phyloP scores from a whole-genome alignment of 768 basidiomycete species.

The Trametes sanguinea region DNA sequence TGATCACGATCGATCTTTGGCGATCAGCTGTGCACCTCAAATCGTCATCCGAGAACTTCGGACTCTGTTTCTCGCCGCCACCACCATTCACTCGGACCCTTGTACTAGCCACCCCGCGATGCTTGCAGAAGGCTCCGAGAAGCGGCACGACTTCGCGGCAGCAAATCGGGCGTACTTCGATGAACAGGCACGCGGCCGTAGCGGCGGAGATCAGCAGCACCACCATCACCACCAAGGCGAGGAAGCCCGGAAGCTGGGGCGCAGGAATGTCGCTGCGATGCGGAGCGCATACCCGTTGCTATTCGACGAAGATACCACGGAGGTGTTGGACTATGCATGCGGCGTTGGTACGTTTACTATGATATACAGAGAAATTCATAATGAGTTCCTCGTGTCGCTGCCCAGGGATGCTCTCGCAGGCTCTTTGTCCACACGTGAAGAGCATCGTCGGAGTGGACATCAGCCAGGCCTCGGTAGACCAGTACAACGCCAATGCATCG shows the following conservation, averaged over 20 bases:
- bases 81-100: not conserved
- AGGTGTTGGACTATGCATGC: constrained; percentile 74
- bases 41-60: not conserved
- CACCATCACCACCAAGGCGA: not conserved
- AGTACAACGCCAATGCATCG: constrained; percentile 56
- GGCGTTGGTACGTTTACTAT: too few species aligned
- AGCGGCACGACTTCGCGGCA: not conserved
- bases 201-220: not conserved
- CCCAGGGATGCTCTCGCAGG: constrained; percentile 66
- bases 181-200: not conserved
- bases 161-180: constrained; percentile 7
- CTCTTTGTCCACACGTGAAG: constrained; percentile 62
- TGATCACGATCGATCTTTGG: constrained; percentile 10
- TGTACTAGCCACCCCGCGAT: too few species aligned
- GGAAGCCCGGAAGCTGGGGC: constrained; percentile 23
- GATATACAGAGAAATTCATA: too few species aligned
- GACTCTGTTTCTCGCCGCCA: not conserved
- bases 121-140: not conserved
- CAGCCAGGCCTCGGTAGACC: constrained; percentile 68
- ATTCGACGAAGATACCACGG: constrained; percentile 59
- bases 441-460: constrained; percentile 76
- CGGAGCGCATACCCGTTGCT: constrained; percentile 27
- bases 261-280: constrained; percentile 35
- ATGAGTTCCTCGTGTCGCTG: too few species aligned
- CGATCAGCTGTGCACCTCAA: not conserved